phyloP scores from a whole-genome alignment of 306 rosid genomes.

The Lathyrus aphaca region DNA sequence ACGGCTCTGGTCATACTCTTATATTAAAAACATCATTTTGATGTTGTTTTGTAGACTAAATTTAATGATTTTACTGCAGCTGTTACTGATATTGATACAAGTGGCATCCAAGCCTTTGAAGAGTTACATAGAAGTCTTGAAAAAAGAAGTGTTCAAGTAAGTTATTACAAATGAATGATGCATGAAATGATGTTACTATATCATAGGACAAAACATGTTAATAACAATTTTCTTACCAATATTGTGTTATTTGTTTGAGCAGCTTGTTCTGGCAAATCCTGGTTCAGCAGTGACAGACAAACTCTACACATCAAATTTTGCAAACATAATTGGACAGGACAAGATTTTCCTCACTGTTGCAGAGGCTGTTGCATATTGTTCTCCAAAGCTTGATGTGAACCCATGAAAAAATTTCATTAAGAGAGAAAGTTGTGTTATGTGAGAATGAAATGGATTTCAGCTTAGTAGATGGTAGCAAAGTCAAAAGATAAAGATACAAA shows the following conservation, averaged over 20 bases:
- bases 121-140: conserved; percentile 75
- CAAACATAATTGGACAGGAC: conserved; percentile 67
- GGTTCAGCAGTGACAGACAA: conserved; percentile 81
- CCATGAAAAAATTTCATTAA: conserved; percentile 42
- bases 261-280: conserved; percentile 93
- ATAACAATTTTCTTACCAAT: conserved; percentile 47
- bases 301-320: conserved; percentile 64
- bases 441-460: conserved; percentile 1
- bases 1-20: neutral
- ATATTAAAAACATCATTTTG: conserved; percentile 17
- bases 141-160: conserved; percentile 79
- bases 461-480: conserved; percentile 9
- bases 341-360: conserved; percentile 86
- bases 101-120: conserved; percentile 94
- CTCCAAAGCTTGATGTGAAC: conserved; percentile 65
- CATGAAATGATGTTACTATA: neutral
- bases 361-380: conserved; percentile 72
- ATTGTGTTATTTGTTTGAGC: conserved; percentile 33
- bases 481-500: conserved; percentile 1
- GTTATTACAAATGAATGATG: neutral
- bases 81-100: conserved; percentile 89
- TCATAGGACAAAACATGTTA: neutral
- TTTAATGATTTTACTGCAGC: conserved; percentile 52
- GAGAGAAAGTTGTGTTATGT: conserved; percentile 13
- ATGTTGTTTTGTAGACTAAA: neutral